A percentile compares a stretch with the other conserved stretches of the same genome.
Conservation (phyloP, 345 rosid species). For the Lumnitzera littorea region DNA sequence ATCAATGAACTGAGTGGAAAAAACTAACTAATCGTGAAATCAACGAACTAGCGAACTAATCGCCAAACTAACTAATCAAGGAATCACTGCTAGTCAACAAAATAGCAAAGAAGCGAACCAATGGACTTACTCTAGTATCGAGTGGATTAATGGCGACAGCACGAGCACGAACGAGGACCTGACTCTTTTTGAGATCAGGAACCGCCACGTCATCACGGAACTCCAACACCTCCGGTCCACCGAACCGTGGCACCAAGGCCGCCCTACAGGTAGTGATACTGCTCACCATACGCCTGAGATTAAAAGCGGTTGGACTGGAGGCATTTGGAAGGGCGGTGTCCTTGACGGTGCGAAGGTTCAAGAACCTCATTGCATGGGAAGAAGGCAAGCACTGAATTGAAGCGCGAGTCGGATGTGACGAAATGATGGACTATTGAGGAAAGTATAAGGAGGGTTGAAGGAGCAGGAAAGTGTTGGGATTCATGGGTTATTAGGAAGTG, state of each 20-base stretch:
- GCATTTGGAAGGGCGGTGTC: background rate
- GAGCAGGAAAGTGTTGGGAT: too few species aligned
- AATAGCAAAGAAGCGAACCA: background rate
- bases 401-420: too few species aligned
- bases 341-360: background rate
- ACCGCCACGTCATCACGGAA: conserved; percentile 63
- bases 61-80: background rate
- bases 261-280: conserved; percentile 60
- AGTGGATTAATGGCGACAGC: conserved; percentile 95
- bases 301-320: background rate
- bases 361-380: too few species aligned
- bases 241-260: conserved; percentile 78
- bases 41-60: too few species aligned
- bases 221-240: conserved; percentile 85
- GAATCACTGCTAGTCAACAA: background rate
- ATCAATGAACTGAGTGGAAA: background rate
- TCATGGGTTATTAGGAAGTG: too few species aligned
- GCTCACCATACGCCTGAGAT: conserved; percentile 30
- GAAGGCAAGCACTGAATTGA: too few species aligned
- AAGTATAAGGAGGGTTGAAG: too few species aligned
- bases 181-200: conserved; percentile 66
- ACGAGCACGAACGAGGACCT: conserved; percentile 75
- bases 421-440: too few species aligned
- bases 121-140: conserved; percentile 66
- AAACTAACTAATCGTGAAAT: too few species aligned